These are phyloP conservation scores for Phascolomyces articulosus DNA, from an alignment of 371 early-diverging fungal genomes.

Conservation along the genomic window DNA sequence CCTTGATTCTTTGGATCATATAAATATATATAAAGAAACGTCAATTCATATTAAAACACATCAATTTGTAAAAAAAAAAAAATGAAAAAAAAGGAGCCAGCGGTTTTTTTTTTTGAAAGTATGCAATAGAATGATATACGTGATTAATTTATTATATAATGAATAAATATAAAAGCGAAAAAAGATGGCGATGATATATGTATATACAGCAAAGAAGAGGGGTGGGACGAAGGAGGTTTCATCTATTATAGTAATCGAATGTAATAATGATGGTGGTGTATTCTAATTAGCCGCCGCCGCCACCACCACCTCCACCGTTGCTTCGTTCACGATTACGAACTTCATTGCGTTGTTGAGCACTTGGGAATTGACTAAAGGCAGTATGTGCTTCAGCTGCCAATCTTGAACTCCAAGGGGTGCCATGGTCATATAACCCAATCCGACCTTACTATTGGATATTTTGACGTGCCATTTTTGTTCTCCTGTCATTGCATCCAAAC, in stretches of 20 bases:
- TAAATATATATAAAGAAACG: too few species aligned
- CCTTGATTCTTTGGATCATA: too few species aligned
- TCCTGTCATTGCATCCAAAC: slow-evolving; percentile 23
- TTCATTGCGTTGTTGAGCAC: slow-evolving; percentile 8
- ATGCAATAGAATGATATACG: too few species aligned
- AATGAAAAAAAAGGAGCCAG: too few species aligned
- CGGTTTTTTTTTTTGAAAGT: too few species aligned
- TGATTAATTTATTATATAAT: too few species aligned
- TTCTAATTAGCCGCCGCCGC: neutral
- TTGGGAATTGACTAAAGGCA: slow-evolving; percentile 21
- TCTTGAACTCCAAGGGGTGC: slow-evolving; percentile 30
- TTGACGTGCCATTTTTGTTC: slow-evolving; percentile 21
- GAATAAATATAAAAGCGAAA: too few species aligned
- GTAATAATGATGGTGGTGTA: neutral
- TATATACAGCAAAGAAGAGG: too few species aligned
- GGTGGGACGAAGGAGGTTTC: too few species aligned
- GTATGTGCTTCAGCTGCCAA: slow-evolving; percentile 27
- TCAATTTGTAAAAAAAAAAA: too few species aligned
- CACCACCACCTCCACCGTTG: slow-evolving; percentile 7
- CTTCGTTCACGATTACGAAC: slow-evolving; percentile 4
- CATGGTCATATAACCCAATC: slow-evolving; percentile 25
- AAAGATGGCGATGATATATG: too few species aligned
- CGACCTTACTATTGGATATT: slow-evolving; percentile 18
- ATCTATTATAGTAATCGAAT: neutral
- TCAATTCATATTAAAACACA: too few species aligned